These are phyloP conservation scores for Boletus rubropictus DNA, from an alignment of 768 basidiomycete genomes.

Conservation along the genomic window DNA sequence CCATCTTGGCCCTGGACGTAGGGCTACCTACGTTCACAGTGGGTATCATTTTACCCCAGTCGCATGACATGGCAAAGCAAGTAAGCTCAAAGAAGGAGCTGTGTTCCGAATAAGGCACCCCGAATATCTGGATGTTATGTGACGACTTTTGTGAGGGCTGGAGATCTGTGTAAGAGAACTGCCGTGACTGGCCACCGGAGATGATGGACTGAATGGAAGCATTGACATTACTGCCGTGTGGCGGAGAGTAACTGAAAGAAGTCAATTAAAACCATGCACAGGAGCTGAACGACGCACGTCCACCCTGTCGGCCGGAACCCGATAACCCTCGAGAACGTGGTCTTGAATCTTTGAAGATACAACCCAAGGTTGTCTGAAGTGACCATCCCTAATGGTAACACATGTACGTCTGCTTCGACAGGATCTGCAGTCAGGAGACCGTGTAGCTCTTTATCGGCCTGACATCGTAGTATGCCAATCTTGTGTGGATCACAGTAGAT, in stretches of 20 bases:
- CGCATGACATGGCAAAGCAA: conserved; percentile 86
- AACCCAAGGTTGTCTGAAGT: conserved; percentile 68
- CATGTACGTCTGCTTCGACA: conserved; percentile 70
- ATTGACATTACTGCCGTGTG: conserved; percentile 54
- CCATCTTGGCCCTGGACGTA: conserved; percentile 75
- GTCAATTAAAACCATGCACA: not conserved
- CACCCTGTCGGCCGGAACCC: conserved; percentile 95
- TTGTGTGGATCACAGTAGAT: conserved; percentile 89
- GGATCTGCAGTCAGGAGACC: conserved; percentile 74
- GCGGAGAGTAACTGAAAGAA: conserved; percentile 52
- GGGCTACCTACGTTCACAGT: conserved; percentile 87
- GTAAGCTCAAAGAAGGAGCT: conserved; percentile 94
- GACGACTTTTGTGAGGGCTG: conserved; percentile 69
- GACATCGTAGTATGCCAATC: conserved; percentile 73
- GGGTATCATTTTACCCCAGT: conserved; percentile 86
- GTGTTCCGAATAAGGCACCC: conserved; percentile 92
- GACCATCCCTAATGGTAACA: conserved; percentile 75
- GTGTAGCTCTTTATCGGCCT: conserved; percentile 79
- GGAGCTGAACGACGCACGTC: conserved; percentile 55
- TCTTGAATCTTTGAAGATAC: conserved; percentile 73
- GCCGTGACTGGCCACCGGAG: conserved; percentile 53
- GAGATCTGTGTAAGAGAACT: conserved; percentile 67
- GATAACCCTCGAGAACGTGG: conserved; percentile 62
- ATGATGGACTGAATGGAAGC: conserved; percentile 69
- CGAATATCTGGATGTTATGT: conserved; percentile 62